Conservation (phyloP, 2,329 filamentous ascomycete species). For the Saccharata proteae region DNA sequence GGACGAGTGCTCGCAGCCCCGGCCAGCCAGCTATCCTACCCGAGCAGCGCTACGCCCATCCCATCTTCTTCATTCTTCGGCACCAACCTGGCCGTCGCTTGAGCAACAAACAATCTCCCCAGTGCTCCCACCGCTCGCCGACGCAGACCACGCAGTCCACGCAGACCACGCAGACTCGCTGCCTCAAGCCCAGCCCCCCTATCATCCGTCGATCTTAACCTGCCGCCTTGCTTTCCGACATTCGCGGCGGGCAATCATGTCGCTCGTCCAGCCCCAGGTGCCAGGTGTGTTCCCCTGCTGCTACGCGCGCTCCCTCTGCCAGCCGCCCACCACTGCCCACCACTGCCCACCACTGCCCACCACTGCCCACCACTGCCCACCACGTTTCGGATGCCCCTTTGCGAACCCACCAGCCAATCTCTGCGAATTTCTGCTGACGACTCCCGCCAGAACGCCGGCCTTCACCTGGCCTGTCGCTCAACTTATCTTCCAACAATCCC, state of each 20-base stretch:
- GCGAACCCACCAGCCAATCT: conserved; percentile 14
- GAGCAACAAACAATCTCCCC: conserved; percentile 8
- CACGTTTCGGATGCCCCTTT: conserved; percentile 9
- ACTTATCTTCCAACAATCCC: conserved; percentile 65
- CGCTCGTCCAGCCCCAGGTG: conserved; percentile 30
- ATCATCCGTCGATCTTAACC: conserved; percentile 6
- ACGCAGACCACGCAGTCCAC: no score
- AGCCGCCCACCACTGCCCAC: conserved; percentile 8
- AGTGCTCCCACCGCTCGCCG: no score
- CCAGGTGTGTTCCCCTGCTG: conserved; percentile 24
- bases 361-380: conserved; percentile 12
- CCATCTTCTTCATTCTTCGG: conserved; percentile 7
- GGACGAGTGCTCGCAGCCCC: no score
- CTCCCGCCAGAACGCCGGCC: conserved; percentile 27
- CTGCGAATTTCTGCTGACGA: conserved; percentile 11
- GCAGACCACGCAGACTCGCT: conserved; percentile 7
- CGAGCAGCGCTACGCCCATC: no score
- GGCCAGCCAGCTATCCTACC: conserved; percentile 8
- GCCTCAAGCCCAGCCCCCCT: conserved; percentile 1
- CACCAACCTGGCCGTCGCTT: conserved; percentile 7
- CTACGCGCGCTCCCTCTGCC: conserved; percentile 6
- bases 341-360: conserved; percentile 12
- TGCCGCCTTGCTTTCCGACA: conserved; percentile 4
- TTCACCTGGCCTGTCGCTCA: conserved; percentile 47
- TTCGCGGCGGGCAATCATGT: conserved; percentile 24